These are phyloP conservation scores for Paramarasmius palmivorus DNA, from an alignment of 1,284 basidiomycete species.

Conservation along the genomic window DNA sequence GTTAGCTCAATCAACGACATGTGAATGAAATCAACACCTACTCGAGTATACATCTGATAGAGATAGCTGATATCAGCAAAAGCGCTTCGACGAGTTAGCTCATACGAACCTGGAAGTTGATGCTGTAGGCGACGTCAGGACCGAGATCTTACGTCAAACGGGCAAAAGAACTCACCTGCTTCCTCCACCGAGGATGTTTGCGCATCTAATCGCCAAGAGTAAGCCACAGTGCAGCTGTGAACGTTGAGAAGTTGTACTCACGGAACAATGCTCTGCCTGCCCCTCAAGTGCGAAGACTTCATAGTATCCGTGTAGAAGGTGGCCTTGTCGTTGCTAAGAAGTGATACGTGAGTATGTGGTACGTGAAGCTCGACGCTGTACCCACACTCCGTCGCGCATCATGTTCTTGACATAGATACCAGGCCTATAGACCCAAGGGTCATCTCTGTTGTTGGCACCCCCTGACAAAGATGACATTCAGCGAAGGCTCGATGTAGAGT, in stretches of 20 bases:
- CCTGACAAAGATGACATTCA: slow-evolving; percentile 30
- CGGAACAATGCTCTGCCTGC: slow-evolving; percentile 68
- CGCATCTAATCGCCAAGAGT: slow-evolving; percentile 42
- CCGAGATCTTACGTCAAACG: slow-evolving; percentile 5
- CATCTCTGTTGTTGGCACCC: slow-evolving; percentile 71
- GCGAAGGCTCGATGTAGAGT: not conserved
- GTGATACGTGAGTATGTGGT: slow-evolving; percentile 8
- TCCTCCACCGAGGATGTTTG: slow-evolving; percentile 65
- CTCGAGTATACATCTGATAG: slow-evolving; percentile 64
- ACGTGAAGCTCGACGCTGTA: not conserved
- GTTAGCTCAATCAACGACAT: slow-evolving; percentile 5
- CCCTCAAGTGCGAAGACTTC: slow-evolving; percentile 58
- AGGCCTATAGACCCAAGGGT: slow-evolving; percentile 73
- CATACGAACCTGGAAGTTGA: slow-evolving; percentile 65
- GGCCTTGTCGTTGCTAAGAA: slow-evolving; percentile 65
- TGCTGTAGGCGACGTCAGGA: slow-evolving; percentile 36
- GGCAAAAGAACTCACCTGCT: slow-evolving; percentile 40
- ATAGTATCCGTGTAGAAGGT: slow-evolving; percentile 68
- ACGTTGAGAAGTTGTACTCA: slow-evolving; percentile 42
- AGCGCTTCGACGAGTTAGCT: not conserved
- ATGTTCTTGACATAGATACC: slow-evolving; percentile 71
- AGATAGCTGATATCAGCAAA: not conserved
- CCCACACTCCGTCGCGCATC: slow-evolving; percentile 67
- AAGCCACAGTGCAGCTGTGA: not conserved
- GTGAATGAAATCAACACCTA: slow-evolving; percentile 25